Percentiles rank a stretch among this genome's conserved stretches.
Evolutionary conservation across 2,329 filamentous ascomycete species (phyloP).

Genomic region (Ophiostoma sp.): DNA sequence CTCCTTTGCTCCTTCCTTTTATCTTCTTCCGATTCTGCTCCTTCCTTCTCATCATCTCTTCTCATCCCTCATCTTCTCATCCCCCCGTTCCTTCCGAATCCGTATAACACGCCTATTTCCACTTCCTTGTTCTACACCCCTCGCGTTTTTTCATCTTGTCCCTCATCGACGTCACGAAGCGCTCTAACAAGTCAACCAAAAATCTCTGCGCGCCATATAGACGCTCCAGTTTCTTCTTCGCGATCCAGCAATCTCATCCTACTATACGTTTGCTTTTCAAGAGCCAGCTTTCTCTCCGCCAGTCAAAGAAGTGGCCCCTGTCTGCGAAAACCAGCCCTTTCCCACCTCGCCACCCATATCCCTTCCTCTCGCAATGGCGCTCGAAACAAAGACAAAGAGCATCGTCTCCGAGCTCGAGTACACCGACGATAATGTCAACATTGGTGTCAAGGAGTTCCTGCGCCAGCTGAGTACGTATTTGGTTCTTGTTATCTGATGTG

Average conservation of each 20-base stretch:
- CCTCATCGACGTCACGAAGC: constrained; percentile 18
- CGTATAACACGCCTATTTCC: constrained; percentile 13
- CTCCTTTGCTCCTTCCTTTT: constrained; percentile 1
- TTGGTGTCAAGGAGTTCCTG: constrained; percentile 78
- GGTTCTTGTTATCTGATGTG: neutral
- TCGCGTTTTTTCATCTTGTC: neutral
- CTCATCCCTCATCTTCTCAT: neutral
- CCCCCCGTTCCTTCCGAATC: constrained; percentile 2
- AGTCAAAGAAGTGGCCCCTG: constrained; percentile 37
- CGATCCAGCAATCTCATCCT: constrained; percentile 44
- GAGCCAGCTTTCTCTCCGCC: constrained; percentile 40
- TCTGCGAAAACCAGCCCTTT: constrained; percentile 55
- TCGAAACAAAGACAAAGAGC: constrained; percentile 66
- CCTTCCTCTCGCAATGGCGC: constrained; percentile 53
- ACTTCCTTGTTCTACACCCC: neutral
- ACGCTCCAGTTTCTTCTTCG: constrained; percentile 45
- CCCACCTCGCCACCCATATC: constrained; percentile 50
- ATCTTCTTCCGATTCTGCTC: constrained; percentile 4
- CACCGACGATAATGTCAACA: constrained; percentile 68
- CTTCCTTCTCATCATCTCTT: neutral
- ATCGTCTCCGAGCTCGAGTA: constrained; percentile 85
- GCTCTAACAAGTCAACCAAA: constrained; percentile 12
- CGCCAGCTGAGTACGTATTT: constrained; percentile 62
- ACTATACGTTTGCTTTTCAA: constrained; percentile 32
- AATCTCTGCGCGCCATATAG: constrained; percentile 15